These are phyloP conservation scores for Trichoderma semiorbis DNA, from an alignment of 2,329 filamentous ascomycete species.

Conservation along the genomic window DNA sequence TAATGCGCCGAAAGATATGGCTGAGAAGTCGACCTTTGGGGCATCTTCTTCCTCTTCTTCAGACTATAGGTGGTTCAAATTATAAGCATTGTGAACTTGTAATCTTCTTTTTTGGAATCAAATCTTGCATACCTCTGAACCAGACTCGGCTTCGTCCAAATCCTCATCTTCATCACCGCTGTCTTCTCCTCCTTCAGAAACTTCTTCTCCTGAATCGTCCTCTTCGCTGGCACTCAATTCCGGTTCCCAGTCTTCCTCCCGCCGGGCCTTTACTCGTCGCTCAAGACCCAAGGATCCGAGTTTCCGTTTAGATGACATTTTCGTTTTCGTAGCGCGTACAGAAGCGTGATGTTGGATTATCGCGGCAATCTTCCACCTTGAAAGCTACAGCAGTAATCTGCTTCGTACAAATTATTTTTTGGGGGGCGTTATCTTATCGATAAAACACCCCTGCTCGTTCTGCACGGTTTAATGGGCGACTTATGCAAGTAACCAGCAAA, in stretches of 20 bases:
- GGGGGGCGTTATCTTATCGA: conserved; percentile 4
- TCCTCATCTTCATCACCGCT: conserved; percentile 32
- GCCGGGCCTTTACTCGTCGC: conserved; percentile 43
- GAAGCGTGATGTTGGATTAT: neutral
- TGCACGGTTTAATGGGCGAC: neutral
- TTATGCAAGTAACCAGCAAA: conserved; percentile 13
- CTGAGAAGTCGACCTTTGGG: conserved; percentile 46
- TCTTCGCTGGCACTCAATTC: conserved; percentile 35
- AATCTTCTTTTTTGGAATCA: neutral
- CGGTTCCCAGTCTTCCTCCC: conserved; percentile 42
- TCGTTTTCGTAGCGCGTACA: neutral
- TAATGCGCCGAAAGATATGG: conserved; percentile 84
- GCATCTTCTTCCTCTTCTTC: conserved; percentile 30
- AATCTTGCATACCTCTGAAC: conserved; percentile 27
- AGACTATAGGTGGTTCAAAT: conserved; percentile 18
- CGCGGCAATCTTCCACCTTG: neutral
- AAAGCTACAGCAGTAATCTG: neutral
- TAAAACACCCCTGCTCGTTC: neutral
- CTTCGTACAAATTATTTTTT: neutral
- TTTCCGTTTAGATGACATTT: conserved; percentile 37
- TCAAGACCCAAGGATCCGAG: conserved; percentile 35
- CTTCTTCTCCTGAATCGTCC: conserved; percentile 28
- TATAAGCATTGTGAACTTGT: neutral
- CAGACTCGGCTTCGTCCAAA: conserved; percentile 21
- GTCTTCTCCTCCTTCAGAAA: conserved; percentile 30